Conservation (phyloP, 148 eudicot species). For the Chenopodium quinoa region DNA sequence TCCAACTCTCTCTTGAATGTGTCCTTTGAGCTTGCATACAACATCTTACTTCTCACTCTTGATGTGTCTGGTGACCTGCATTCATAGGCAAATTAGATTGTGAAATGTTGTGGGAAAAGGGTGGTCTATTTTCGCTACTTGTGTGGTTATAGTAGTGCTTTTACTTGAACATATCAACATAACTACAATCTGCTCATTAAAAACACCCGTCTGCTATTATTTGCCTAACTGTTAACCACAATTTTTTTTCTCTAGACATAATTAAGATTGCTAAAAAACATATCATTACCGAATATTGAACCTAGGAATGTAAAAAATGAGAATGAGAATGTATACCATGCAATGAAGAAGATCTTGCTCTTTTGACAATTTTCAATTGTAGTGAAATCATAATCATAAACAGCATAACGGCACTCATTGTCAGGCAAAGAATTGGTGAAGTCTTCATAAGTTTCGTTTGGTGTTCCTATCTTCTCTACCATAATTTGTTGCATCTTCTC, state of each 20-base stretch:
- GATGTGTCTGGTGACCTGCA: constrained; percentile 46
- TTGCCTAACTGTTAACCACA: no score
- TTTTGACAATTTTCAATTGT: constrained; percentile 43
- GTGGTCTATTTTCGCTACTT: no score
- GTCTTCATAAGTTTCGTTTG: constrained; percentile 38
- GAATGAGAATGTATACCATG: constrained; percentile 24
- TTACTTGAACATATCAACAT: no score
- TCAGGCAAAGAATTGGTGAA: constrained; percentile 39
- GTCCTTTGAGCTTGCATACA: constrained; percentile 50
- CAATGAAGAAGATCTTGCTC: constrained; percentile 53
- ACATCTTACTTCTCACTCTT: constrained; percentile 49
- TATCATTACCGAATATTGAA: no score
- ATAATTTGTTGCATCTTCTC: constrained; percentile 39
- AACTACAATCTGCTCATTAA: no score
- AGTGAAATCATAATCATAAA: constrained; percentile 41
- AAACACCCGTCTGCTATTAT: no score
- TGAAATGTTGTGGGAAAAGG: no score
- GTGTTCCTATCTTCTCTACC: constrained; percentile 39
- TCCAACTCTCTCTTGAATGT: constrained; percentile 46
- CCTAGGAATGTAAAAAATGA: neutral
- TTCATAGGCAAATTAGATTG: neutral
- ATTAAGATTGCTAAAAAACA: no score
- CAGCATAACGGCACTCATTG: constrained; percentile 46
- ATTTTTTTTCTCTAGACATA: no score
- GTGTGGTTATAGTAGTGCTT: no score